Evolutionary conservation across 2,329 filamentous ascomycete genomes (phyloP), one percentile per base, ranked within the genome.

Genomic region (Fusarium sublunatum): DNA sequence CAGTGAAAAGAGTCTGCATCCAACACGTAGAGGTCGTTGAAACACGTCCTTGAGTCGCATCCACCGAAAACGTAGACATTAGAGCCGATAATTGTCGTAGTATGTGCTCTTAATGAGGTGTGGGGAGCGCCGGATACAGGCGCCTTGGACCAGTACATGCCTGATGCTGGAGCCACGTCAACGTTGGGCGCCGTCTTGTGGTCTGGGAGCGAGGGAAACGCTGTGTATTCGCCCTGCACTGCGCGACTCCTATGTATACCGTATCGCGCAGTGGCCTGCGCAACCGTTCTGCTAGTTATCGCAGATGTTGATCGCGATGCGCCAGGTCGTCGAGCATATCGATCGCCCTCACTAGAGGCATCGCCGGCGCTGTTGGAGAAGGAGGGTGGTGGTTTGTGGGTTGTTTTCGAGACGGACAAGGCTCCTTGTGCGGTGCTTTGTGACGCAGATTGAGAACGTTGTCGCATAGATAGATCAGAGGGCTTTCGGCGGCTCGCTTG

Each of bases 131-230:
- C 88, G 3, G 87, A 89, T n/a, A 85, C 81, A 7, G 84, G 85
- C 9, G 88, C 87, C 32, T 81, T 82, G 49, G 86, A 89, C 87
- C 88, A 90, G 77, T 91, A 91, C 88, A 91, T 90, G 68, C 88
- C 88, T 44, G 86, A 88, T 15, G 88, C 84, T 25, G 88, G 88
- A 13, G 88, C 87, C 4, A 83, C 79, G 9, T 83, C 79, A 15
- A 90, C 86, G 55, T 89, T 83, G 6, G 86, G 82, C 2, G 84
- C 84, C 25, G 82, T 83, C 41, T 77, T 78, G 10, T 84, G 80
- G 65, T 86, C 82, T 32, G 82, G 83, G 5, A 88, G 78, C n/a
- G 84, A 78, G 31, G 87, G 87, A 44, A 85, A 87, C 2, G 81
- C 73, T 7, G 78, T 77, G 65, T 85, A 78, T 45, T 79, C 73